These are phyloP conservation scores for Lentinula edodes DNA, from an alignment of 768 basidiomycete genomes.

Conservation along the genomic window DNA sequence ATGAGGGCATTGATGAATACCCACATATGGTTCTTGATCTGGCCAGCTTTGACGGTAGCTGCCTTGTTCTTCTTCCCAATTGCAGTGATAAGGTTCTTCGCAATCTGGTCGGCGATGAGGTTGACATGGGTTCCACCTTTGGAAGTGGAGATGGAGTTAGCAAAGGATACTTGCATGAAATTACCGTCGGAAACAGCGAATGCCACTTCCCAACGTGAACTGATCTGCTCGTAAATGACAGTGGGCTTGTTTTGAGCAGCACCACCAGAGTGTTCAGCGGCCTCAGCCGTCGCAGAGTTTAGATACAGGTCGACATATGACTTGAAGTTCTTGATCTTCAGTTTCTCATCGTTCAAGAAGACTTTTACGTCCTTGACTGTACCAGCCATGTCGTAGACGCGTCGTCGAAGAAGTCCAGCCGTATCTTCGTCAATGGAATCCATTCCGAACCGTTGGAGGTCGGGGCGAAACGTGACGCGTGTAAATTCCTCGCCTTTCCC, in stretches of 20 bases:
- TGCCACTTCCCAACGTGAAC: slow-evolving; percentile 88
- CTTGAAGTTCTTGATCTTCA: slow-evolving; percentile 95
- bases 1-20: slow-evolving; percentile 94
- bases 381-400: slow-evolving; percentile 97
- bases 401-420: slow-evolving; percentile 80
- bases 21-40: slow-evolving; percentile 98
- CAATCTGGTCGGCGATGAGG: slow-evolving; percentile 80
- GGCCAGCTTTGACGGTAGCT: slow-evolving; percentile 86
- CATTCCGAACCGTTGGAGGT: slow-evolving; percentile 92
- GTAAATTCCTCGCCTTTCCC: slow-evolving; percentile 87
- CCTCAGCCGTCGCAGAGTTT: slow-evolving; percentile 66
- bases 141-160: slow-evolving; percentile 93
- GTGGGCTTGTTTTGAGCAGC: slow-evolving; percentile 72
- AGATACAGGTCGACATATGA: slow-evolving; percentile 95
- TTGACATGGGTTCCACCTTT: slow-evolving; percentile 96
- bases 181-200: slow-evolving; percentile 91
- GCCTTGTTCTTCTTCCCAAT: slow-evolving; percentile 98
- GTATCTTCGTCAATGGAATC: slow-evolving; percentile 87
- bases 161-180: slow-evolving; percentile 94
- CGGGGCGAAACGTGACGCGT: slow-evolving; percentile 87
- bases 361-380: slow-evolving; percentile 92
- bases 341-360: slow-evolving; percentile 82
- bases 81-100: slow-evolving; percentile 73
- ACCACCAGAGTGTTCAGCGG: slow-evolving; percentile 68
- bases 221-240: slow-evolving; percentile 76